A percentile compares a stretch with the other conserved stretches of the same genome.
Conservation (phyloP, 192 early-diverging fungal species). For the Thoreauomyces humboldtii region DNA sequence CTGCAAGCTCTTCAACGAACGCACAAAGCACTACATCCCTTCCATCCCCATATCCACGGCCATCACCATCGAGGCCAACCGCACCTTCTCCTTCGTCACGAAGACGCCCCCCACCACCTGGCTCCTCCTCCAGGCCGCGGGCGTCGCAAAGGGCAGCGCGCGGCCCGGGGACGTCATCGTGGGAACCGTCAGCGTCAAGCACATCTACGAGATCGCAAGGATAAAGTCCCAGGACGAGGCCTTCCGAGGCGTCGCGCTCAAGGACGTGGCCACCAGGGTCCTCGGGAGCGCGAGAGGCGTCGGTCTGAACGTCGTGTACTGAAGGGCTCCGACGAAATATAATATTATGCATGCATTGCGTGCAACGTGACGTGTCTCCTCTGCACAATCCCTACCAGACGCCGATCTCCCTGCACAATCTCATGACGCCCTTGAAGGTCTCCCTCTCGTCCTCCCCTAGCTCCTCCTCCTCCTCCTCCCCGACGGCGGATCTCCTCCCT, state of each 20-base stretch:
- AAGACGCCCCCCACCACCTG: constrained; percentile 86
- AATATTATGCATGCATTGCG: too few relatives aligned
- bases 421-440: neutral
- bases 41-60: constrained; percentile 81
- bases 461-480: constrained; percentile 3
- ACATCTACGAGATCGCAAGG: constrained; percentile 92
- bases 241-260: constrained; percentile 66
- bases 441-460: neutral
- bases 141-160: constrained; percentile 78
- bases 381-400: too few relatives aligned
- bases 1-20: constrained; percentile 96
- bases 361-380: too few relatives aligned
- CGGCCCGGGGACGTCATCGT: constrained; percentile 71
- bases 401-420: constrained; percentile 9
- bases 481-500: neutral
- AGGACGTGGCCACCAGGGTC: constrained; percentile 70
- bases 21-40: constrained; percentile 76
- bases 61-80: constrained; percentile 87
- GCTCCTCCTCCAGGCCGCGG: constrained; percentile 83
- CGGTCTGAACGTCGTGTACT: constrained; percentile 77
- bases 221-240: constrained; percentile 82
- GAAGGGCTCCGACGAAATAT: too few relatives aligned
- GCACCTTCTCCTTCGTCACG: constrained; percentile 84
- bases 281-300: constrained; percentile 75
- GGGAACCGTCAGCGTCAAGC: constrained; percentile 85